phyloP scores from a whole-genome alignment of 2,329 filamentous ascomycete genomes.

The Dichotomopilus funicola region DNA sequence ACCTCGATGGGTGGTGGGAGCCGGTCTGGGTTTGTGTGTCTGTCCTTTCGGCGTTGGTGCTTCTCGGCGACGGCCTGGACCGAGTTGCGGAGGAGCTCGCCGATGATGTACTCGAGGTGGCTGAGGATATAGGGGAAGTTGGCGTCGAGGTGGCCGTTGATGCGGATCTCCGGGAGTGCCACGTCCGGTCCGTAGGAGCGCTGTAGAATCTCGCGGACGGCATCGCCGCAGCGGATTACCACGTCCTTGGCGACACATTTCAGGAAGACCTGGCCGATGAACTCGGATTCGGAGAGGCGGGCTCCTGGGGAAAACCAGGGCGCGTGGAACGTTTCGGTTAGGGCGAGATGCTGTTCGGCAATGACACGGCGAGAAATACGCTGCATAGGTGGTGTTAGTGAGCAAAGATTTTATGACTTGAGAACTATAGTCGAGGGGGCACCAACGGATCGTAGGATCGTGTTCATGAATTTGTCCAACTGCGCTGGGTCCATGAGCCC shows the following conservation, averaged over 20 bases:
- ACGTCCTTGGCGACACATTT: slow-evolving; percentile 88
- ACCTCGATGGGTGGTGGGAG: slow-evolving; percentile 77
- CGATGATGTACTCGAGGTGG: slow-evolving; percentile 94
- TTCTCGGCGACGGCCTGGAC: slow-evolving; percentile 86
- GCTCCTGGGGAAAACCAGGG: slow-evolving; percentile 83
- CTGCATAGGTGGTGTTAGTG: slow-evolving; percentile 35
- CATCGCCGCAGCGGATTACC: slow-evolving; percentile 71
- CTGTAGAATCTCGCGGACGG: slow-evolving; percentile 67
- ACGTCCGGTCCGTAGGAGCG: slow-evolving; percentile 67
- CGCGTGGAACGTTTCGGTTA: slow-evolving; percentile 89
- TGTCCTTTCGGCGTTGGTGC: slow-evolving; percentile 38
- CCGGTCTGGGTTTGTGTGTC: slow-evolving; percentile 13
- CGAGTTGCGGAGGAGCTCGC: slow-evolving; percentile 89
- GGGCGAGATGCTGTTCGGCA: slow-evolving; percentile 90
- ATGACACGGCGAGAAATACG: slow-evolving; percentile 94
- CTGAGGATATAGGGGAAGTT: slow-evolving; percentile 95
- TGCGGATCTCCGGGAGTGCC: slow-evolving; percentile 69
- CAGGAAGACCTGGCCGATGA: slow-evolving; percentile 92
- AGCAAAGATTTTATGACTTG: not conserved
- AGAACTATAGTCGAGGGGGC: not conserved
- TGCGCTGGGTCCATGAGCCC: slow-evolving; percentile 72
- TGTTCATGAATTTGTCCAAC: slow-evolving; percentile 93
- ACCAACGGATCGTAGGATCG: slow-evolving; percentile 76
- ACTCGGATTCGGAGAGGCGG: slow-evolving; percentile 67
- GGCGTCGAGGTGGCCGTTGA: slow-evolving; percentile 79